Percentiles rank a stretch among this genome's conserved stretches.
Conservation (phyloP, 768 basidiomycete species). For the Candolleomyces efflorescens region DNA sequence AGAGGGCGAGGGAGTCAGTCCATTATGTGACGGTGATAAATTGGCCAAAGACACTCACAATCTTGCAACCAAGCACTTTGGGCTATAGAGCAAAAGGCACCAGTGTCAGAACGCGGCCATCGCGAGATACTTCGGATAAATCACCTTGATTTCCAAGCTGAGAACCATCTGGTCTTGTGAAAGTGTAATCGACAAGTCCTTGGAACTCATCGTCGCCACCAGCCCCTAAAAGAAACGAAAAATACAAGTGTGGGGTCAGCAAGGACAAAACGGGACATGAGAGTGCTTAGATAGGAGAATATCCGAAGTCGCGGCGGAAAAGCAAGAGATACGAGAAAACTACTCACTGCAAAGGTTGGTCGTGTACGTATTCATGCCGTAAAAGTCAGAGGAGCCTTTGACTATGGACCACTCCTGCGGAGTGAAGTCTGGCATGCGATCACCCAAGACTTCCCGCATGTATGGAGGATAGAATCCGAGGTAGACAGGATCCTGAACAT, state of each 20-base stretch:
- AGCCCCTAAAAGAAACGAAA: conserved; percentile 34
- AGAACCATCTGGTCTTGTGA: conserved; percentile 59
- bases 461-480: conserved; percentile 64
- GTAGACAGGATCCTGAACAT: conserved; percentile 55
- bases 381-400: conserved; percentile 65
- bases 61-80: conserved; percentile 67
- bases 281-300: background rate
- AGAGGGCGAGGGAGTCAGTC: background rate
- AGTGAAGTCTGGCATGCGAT: conserved; percentile 57
- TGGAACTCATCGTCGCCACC: conserved; percentile 64
- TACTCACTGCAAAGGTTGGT: conserved; percentile 56
- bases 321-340: background rate
- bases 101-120: background rate
- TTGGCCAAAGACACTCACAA: conserved; percentile 33
- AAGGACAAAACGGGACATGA: background rate
- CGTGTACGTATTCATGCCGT: conserved; percentile 71
- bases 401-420: conserved; percentile 52
- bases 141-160: conserved; percentile 60
- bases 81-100: conserved; percentile 27
- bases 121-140: background rate
- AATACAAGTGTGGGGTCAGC: background rate
- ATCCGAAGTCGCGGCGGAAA: background rate
- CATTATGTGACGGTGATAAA: background rate
- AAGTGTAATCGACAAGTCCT: conserved; percentile 55
- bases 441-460: conserved; percentile 51